A percentile compares a stretch with the other conserved stretches of the same genome.
Evolutionary conservation across 2,329 filamentous ascomycete genomes (phyloP).

Genomic region (Chaetoscypha palmicola): DNA sequence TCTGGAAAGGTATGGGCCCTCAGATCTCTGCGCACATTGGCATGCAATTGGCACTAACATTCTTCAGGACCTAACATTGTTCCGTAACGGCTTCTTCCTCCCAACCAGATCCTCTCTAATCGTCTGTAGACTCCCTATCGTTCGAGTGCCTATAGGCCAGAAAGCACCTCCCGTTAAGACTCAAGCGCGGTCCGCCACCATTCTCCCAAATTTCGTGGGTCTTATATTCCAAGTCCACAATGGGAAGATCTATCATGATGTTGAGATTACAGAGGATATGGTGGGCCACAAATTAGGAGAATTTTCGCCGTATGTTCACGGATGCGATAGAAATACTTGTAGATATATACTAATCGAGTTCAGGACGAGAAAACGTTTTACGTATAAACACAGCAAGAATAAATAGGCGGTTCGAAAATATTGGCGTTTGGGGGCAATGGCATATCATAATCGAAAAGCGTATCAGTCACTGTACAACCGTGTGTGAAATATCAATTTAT

Average conservation of each 20-base stretch:
- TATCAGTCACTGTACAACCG: too few species aligned
- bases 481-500: neutral
- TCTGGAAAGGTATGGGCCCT: conserved; percentile 70
- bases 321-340: neutral
- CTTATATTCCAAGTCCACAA: conserved; percentile 66
- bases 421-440: neutral
- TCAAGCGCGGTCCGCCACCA: conserved; percentile 63
- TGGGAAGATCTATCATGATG: conserved; percentile 62
- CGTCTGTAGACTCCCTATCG: conserved; percentile 43
- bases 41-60: conserved; percentile 20
- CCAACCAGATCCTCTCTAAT: conserved; percentile 24
- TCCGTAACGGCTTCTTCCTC: conserved; percentile 49
- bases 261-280: conserved; percentile 69
- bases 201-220: conserved; percentile 66
- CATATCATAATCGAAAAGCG: neutral
- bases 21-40: neutral
- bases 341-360: neutral
- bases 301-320: conserved; percentile 54
- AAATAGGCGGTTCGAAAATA: conserved; percentile 31
- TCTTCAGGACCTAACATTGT: conserved; percentile 60
- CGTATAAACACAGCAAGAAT: conserved; percentile 66
- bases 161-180: conserved; percentile 59
- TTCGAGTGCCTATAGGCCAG: conserved; percentile 41
- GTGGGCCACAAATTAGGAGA: conserved; percentile 70
- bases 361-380: conserved; percentile 62